Conservation (phyloP, 768 basidiomycete species). For the Mycena venus region DNA sequence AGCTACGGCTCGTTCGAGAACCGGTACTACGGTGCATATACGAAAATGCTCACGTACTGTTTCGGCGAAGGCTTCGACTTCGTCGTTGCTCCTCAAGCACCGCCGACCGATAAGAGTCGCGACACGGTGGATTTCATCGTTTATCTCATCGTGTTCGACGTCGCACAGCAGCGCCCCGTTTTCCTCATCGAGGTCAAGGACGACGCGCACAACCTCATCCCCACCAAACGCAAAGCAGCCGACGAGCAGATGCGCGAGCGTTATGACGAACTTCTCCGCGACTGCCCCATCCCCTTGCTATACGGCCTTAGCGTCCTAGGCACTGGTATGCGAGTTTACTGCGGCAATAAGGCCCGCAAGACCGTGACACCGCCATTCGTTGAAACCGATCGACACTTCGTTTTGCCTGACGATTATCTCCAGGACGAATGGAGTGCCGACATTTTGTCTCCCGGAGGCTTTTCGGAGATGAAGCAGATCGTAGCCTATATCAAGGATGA, state of each 20-base stretch:
- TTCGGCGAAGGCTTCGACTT: constrained; percentile 13
- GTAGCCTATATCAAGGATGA: constrained; percentile 6
- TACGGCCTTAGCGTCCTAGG: constrained; percentile 13
- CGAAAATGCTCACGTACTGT: constrained; percentile 2
- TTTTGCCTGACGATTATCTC: constrained; percentile 12
- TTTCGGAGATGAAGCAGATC: constrained; percentile 11
- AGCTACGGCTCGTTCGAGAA: constrained; percentile 8
- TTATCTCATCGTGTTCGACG: constrained; percentile 12
- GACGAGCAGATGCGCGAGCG: constrained; percentile 13
- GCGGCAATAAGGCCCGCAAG: constrained; percentile 5
- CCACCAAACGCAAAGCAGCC: constrained; percentile 13
- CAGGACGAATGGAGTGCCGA: constrained; percentile 9
- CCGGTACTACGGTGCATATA: constrained; percentile 14
- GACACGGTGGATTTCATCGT: background rate
- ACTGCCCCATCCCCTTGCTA: constrained; percentile 5
- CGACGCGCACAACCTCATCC: background rate
- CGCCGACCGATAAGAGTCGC: background rate
- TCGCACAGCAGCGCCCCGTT: constrained; percentile 13
- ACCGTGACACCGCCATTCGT: constrained; percentile 14
- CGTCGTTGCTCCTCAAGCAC: constrained; percentile 7
- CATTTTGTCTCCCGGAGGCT: constrained; percentile 12
- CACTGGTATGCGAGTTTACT: constrained; percentile 13
- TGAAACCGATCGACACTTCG: constrained; percentile 2
- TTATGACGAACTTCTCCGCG: constrained; percentile 9
- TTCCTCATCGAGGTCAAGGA: constrained; percentile 13